phyloP scores from a whole-genome alignment of 495 filamentous ascomycete species.

The Neurospora intermedia region DNA sequence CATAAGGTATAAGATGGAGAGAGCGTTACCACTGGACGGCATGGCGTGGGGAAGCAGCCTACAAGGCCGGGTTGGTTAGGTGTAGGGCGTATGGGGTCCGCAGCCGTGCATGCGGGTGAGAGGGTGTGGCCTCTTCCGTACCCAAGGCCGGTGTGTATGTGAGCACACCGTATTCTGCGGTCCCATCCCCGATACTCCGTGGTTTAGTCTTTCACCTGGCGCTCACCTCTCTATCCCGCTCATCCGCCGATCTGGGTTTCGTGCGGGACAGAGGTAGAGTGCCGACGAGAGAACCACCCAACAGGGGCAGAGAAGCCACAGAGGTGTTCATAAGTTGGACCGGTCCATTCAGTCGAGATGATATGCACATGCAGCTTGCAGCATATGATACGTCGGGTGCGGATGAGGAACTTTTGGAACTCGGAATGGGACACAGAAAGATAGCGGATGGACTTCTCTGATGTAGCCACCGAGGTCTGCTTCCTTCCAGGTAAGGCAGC shows the following conservation, averaged over 20 bases:
- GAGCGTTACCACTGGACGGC: constrained; percentile 4
- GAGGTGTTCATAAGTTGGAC: not conserved
- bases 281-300: not conserved
- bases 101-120: not conserved
- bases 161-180: not conserved
- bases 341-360: not conserved
- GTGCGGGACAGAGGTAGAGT: not conserved
- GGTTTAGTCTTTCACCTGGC: not conserved
- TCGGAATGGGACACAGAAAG: not conserved
- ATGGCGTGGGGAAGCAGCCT: not conserved
- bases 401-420: not conserved
- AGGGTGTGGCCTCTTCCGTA: not conserved
- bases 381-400: not conserved
- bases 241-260: not conserved
- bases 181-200: not conserved
- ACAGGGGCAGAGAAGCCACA: not conserved
- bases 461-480: not conserved
- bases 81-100: not conserved
- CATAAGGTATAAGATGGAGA: constrained; percentile 15
- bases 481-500: not conserved
- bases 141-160: not conserved
- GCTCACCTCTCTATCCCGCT: not conserved
- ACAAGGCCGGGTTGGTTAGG: not conserved
- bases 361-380: not conserved
- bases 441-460: not conserved